A percentile compares a stretch with the other conserved stretches of the same genome.
These are phyloP conservation scores for Botrytis pseudocinerea DNA, from an alignment of 2,329 filamentous ascomycete species.

Conservation along the genomic window DNA sequence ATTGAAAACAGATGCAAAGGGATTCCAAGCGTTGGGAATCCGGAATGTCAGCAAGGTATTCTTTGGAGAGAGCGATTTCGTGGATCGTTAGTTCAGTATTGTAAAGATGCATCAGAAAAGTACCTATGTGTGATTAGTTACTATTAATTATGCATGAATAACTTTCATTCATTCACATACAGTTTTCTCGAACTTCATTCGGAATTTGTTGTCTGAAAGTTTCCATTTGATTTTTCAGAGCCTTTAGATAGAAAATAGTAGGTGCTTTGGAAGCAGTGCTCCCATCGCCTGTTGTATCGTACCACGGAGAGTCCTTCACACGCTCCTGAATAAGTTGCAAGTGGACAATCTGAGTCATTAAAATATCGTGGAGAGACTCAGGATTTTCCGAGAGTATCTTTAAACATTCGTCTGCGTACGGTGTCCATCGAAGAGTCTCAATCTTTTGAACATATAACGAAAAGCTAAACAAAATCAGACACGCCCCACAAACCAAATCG, in stretches of 20 bases:
- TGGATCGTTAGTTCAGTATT: slow-evolving; percentile 23
- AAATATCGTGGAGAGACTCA: slow-evolving; percentile 51
- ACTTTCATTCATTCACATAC: not conserved
- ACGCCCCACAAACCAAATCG: not conserved
- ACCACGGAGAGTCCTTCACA: slow-evolving; percentile 13
- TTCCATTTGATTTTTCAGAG: slow-evolving; percentile 61
- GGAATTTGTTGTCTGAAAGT: slow-evolving; percentile 65
- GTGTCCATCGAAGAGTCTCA: slow-evolving; percentile 57
- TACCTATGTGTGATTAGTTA: not conserved
- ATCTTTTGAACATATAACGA: slow-evolving; percentile 48
- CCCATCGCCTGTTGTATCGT: not conserved
- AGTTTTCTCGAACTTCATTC: slow-evolving; percentile 52
- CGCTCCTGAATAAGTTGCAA: slow-evolving; percentile 38
- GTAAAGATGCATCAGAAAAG: slow-evolving; percentile 17
- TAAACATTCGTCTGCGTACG: slow-evolving; percentile 59
- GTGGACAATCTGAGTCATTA: slow-evolving; percentile 48
- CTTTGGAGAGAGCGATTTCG: slow-evolving; percentile 7
- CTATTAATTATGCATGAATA: too few relatives aligned
- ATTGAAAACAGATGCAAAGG: slow-evolving; percentile 17
- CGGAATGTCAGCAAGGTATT: not conserved
- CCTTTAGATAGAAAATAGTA: slow-evolving; percentile 35
- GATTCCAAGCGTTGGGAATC: slow-evolving; percentile 12
- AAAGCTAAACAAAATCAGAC: slow-evolving; percentile 37
- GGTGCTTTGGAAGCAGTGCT: slow-evolving; percentile 33
- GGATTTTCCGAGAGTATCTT: slow-evolving; percentile 47